Base-by-base conservation (phyloP, 305 asterid species). In the Fraxinus baroniana region DNA sequence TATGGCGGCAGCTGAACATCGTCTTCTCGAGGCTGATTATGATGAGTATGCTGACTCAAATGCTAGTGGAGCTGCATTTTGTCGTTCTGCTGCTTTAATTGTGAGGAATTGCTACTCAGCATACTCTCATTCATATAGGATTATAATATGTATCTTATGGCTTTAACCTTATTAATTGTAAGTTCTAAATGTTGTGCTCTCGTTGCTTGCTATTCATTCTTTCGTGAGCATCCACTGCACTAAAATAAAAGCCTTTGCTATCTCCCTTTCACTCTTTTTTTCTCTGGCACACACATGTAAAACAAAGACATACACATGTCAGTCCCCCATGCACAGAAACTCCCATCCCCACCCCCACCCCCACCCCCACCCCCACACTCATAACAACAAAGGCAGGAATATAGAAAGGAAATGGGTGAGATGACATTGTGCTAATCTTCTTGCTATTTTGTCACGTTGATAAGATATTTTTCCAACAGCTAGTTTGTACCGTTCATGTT, bases 41-140 rank as follows among this genome's bases (percentile, higher is more conserved):
- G 92, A 86, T 80, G 92, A 90, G 55, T 88, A 90, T 72, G 80
- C 83, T 28, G 90, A 86, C 85, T 82, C 89, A 80, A 85, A 78
- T 86, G 87, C 91, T 64, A 90, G 89, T 79, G 91, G 92, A 74
- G 89, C 91, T 74, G 92, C 90, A 73, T 88, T 90, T 83, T 90
- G 87, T 68, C 92, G 92, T 15, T 88, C 91, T 74, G 89, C 84
- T 86, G 91, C 91, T 82, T 80, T 90, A 74, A 87, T 90, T 78
- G 92, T 90, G 79, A 78, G 86, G 77, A 64, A 64, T 57, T 82
- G 36, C 41, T 66, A 30, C 22, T 70, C 41, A 28, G 41, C 41
- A 36, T 70, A 32, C 39, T 70, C 44, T 32, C 41, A 32, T 32
- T 70, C 74, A 66, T 33, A 66, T 13, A 32, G 36, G 76, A 70